Conservation (phyloP, 495 filamentous ascomycete genomes). For the Talaromyces proteolyticus region DNA sequence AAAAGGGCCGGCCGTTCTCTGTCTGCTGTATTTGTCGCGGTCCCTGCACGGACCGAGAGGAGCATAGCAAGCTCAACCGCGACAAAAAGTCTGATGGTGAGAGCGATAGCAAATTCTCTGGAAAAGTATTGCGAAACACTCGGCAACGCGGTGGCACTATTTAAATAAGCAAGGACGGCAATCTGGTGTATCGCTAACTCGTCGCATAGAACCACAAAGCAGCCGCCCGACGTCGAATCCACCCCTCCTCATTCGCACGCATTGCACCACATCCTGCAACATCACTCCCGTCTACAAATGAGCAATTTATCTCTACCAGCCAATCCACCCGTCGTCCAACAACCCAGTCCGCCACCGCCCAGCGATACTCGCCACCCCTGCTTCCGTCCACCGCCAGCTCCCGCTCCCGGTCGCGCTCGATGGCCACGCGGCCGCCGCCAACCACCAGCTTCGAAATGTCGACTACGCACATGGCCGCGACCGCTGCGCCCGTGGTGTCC, state of each 20-base stretch:
- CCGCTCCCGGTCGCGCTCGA: background rate
- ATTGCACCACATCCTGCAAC: slow-evolving; percentile 11
- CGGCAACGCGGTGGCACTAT: slow-evolving; percentile 7
- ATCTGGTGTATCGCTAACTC: slow-evolving; percentile 5
- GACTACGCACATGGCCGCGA: background rate
- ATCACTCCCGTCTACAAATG: slow-evolving; percentile 8
- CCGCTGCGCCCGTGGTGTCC: background rate
- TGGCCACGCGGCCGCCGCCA: background rate
- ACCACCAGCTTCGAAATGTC: background rate
- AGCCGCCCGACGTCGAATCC: slow-evolving; percentile 6
- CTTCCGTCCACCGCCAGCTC: background rate
- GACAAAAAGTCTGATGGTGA: slow-evolving; percentile 34
- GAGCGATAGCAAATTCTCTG: slow-evolving; percentile 11
- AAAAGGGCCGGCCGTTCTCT: slow-evolving; percentile 93
- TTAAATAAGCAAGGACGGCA: background rate
- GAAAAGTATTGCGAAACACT: slow-evolving; percentile 10
- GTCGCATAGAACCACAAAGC: slow-evolving; percentile 2
- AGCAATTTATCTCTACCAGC: slow-evolving; percentile 3
- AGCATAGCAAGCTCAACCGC: slow-evolving; percentile 91
- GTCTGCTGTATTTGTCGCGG: slow-evolving; percentile 93
- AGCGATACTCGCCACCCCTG: background rate
- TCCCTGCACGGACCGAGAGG: slow-evolving; percentile 83
- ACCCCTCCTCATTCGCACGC: slow-evolving; percentile 8
- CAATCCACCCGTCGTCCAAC: background rate
- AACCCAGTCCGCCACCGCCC: background rate